Evolutionary conservation across 345 rosid genomes (phyloP).

Genomic region (Rubroshorea leprosula): DNA sequence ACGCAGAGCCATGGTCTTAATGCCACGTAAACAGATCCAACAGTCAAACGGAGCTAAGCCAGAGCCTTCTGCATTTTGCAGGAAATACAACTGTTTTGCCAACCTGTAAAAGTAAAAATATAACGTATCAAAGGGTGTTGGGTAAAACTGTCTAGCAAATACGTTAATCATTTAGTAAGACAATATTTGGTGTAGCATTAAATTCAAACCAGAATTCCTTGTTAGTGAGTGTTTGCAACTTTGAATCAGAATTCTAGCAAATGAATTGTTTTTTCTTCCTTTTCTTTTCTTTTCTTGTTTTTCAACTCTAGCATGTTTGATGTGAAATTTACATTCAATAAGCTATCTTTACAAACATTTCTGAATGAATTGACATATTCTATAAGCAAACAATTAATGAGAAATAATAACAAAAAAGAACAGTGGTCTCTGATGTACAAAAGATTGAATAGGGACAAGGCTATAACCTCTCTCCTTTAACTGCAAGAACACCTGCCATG

Average conservation of each 20-base stretch:
- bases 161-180: too few relatives aligned
- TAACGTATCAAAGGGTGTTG: not conserved
- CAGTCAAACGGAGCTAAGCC: slow-evolving; percentile 97
- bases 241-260: too few relatives aligned
- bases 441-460: not conserved
- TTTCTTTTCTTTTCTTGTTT: too few relatives aligned
- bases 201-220: too few relatives aligned
- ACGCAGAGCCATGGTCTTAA: slow-evolving; percentile 91
- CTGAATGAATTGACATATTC: not conserved
- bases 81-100: slow-evolving; percentile 77
- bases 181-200: too few relatives aligned
- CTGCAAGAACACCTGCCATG: slow-evolving; percentile 97
- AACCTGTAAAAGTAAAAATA: slow-evolving; percentile 37
- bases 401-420: not conserved
- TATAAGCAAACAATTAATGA: not conserved
- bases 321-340: too few relatives aligned
- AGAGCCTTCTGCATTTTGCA: slow-evolving; percentile 94
- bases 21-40: slow-evolving; percentile 89
- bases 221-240: too few relatives aligned
- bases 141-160: not conserved
- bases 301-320: too few relatives aligned
- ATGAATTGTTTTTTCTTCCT: too few relatives aligned
- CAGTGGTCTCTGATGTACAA: not conserved
- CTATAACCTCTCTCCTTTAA: slow-evolving; percentile 76
- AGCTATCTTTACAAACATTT: too few relatives aligned